phyloP scores from a whole-genome alignment of 805 yeast species.

The Cyberlindnera lachancei region DNA sequence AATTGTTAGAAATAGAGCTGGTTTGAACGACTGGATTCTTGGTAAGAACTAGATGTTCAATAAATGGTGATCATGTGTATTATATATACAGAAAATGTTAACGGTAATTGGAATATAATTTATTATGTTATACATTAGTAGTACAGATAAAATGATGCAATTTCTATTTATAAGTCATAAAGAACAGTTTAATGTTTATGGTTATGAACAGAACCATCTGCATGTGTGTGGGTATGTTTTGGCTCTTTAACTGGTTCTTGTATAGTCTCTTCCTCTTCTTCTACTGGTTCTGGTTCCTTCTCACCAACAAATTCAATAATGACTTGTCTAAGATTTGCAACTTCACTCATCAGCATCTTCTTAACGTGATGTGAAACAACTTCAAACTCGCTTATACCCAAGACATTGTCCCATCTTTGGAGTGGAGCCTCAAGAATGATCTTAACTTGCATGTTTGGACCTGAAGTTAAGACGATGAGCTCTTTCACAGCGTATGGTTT shows the following conservation, averaged over 20 bases:
- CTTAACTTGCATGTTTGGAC: conserved; percentile 43
- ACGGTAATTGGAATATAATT: too few species aligned
- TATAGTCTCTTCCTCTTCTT: conserved; percentile 11
- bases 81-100: too few species aligned
- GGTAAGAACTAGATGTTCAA: conserved; percentile 22
- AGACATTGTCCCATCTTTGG: conserved; percentile 38
- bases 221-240: conserved; percentile 17
- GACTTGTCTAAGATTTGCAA: conserved; percentile 37
- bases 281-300: conserved; percentile 20
- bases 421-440: conserved; percentile 31
- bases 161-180: too few species aligned
- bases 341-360: conserved; percentile 27
- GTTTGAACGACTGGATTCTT: conserved; percentile 84
- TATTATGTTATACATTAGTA: too few species aligned
- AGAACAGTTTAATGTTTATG: conserved; percentile 22
- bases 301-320: conserved; percentile 33
- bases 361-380: conserved; percentile 31
- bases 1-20: conserved; percentile 84
- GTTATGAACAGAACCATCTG: conserved; percentile 21
- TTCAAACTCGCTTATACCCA: conserved; percentile 35
- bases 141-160: too few species aligned
- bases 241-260: conserved; percentile 7
- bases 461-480: conserved; percentile 45
- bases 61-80: too few species aligned
- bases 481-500: conserved; percentile 31